phyloP scores from a whole-genome alignment of 2,329 filamentous ascomycete genomes.

The Fusarium sp. region DNA sequence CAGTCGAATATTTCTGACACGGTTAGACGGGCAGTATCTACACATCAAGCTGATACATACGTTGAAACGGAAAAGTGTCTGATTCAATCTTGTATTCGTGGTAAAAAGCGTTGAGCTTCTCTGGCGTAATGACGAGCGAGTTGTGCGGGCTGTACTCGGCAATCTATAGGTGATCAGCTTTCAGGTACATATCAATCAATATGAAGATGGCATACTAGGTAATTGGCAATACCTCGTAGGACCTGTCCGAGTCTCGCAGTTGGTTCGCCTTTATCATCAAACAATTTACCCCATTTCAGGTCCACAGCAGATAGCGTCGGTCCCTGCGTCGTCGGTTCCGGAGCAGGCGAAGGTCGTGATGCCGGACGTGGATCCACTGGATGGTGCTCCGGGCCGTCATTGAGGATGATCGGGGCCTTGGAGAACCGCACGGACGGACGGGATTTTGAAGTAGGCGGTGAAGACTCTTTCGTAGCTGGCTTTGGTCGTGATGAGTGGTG shows the following conservation, averaged over 20 bases:
- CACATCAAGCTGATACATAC: conserved; percentile 58
- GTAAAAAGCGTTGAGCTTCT: conserved; percentile 84
- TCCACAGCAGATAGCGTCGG: conserved; percentile 66
- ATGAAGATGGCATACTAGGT: conserved; percentile 70
- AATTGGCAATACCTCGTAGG: conserved; percentile 79
- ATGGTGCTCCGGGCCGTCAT: conserved; percentile 35
- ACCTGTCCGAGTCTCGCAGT: conserved; percentile 80
- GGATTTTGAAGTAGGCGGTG: conserved; percentile 29
- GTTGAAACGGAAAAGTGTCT: conserved; percentile 79
- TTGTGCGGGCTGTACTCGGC: conserved; percentile 51
- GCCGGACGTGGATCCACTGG: conserved; percentile 6
- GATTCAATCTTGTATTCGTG: conserved; percentile 72
- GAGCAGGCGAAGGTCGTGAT: conserved; percentile 19
- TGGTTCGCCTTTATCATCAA: conserved; percentile 76
- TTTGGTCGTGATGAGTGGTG: conserved; percentile 22
- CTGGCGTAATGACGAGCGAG: conserved; percentile 77
- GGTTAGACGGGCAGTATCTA: conserved; percentile 11
- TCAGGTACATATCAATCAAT: too few species aligned
- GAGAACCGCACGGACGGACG: conserved; percentile 54
- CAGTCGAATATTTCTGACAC: conserved; percentile 67
- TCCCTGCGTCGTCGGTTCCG: conserved; percentile 5
- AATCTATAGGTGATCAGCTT: conserved; percentile 47
- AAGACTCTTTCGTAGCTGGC: conserved; percentile 14
- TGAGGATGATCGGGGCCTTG: conserved; percentile 48
- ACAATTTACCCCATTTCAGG: conserved; percentile 82